Evolutionary conservation across 2,329 filamentous ascomycete species (phyloP).

Genomic region (Sporothrix euskadiensis): DNA sequence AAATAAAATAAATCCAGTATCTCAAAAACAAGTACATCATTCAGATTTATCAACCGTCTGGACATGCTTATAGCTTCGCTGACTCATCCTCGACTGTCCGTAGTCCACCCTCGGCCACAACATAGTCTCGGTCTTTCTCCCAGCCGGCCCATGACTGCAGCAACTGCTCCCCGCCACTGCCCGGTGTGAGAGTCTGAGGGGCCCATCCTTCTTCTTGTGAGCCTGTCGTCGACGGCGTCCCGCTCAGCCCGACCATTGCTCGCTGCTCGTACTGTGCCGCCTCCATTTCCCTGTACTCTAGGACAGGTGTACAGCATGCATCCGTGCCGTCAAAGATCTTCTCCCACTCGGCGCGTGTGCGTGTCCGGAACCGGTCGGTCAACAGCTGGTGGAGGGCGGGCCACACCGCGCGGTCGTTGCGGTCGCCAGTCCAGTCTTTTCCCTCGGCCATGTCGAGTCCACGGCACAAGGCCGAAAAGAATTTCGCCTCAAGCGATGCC

Average conservation of each 20-base stretch:
- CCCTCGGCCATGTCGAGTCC: neutral
- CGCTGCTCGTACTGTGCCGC: neutral
- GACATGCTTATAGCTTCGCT: neutral
- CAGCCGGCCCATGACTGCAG: neutral
- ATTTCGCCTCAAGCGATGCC: neutral
- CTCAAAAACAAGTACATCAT: too few species aligned
- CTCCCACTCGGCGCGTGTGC: neutral
- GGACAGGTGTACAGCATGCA: neutral
- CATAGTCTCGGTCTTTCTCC: neutral
- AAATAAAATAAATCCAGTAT: neutral
- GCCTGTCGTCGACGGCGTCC: neutral
- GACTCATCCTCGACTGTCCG: neutral
- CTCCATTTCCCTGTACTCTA: neutral
- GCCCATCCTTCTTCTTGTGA: neutral
- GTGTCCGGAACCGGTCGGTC: neutral
- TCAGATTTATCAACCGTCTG: too few species aligned
- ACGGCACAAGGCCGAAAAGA: neutral
- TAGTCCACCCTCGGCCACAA: neutral
- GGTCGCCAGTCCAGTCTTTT: neutral
- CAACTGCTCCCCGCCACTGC: neutral
- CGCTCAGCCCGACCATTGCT: conserved; percentile 1
- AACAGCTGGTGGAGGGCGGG: neutral
- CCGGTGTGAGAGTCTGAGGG: neutral
- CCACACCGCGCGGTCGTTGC: neutral
- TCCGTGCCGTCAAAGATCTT: neutral